Conservation (phyloP, 2,329 filamentous ascomycete species). For the Akanthomyces muscarius region DNA sequence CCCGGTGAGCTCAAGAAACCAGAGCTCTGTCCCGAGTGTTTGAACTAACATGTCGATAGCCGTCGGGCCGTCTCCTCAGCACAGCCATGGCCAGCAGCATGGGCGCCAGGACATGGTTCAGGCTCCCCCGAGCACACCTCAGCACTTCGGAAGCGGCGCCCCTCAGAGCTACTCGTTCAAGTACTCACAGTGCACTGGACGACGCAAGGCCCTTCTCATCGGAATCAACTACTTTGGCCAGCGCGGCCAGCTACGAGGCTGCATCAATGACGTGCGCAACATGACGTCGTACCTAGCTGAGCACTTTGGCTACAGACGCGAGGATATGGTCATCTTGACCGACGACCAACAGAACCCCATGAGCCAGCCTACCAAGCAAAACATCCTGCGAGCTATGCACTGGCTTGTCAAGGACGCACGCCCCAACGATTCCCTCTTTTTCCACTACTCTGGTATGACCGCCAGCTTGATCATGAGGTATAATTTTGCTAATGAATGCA, state of each 20-base stretch:
- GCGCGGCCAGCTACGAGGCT: constrained; percentile 82
- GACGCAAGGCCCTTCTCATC: constrained; percentile 83
- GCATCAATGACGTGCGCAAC: constrained; percentile 96
- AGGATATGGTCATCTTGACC: constrained; percentile 95
- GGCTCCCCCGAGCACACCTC: constrained; percentile 62
- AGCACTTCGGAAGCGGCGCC: constrained; percentile 75
- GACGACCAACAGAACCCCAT: constrained; percentile 97
- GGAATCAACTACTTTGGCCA: constrained; percentile 97
- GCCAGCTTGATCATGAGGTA: too few species aligned
- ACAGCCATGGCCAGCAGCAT: constrained; percentile 4
- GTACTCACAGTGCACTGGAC: constrained; percentile 87
- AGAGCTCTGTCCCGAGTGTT: background rate
- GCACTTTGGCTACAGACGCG: constrained; percentile 86
- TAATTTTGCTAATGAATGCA: constrained; percentile 27
- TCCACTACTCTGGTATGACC: constrained; percentile 83
- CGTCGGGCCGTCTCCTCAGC: constrained; percentile 1
- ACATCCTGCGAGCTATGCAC: constrained; percentile 93
- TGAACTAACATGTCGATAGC: background rate
- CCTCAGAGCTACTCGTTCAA: constrained; percentile 79
- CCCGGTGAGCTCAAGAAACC: constrained; percentile 39
- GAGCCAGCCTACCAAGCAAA: constrained; percentile 94
- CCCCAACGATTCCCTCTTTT: constrained; percentile 92
- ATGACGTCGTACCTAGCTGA: constrained; percentile 89
- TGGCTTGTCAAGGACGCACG: constrained; percentile 93
- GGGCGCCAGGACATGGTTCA: constrained; percentile 52